A percentile compares a stretch with the other conserved stretches of the same genome.
Conservation (phyloP, 2,329 filamentous ascomycete species). For the Ophiosphaerella herpotricha region DNA sequence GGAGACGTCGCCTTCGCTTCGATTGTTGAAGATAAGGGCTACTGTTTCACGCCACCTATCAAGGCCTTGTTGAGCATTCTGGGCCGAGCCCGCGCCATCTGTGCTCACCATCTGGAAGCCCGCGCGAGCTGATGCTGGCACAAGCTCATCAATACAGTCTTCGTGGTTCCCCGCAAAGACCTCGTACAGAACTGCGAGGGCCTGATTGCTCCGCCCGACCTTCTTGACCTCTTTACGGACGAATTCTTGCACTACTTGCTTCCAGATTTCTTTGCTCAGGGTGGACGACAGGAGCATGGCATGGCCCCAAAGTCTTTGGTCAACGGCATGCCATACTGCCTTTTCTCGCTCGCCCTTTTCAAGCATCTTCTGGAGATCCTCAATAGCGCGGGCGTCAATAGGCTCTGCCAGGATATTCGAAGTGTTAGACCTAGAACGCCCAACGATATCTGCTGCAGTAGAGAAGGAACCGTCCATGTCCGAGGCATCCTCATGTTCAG, state of each 20-base stretch:
- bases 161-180: slow-evolving; percentile 92
- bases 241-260: slow-evolving; percentile 93
- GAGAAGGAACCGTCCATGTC: slow-evolving; percentile 32
- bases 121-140: slow-evolving; percentile 87
- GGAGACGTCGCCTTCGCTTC: slow-evolving; percentile 76
- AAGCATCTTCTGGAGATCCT: slow-evolving; percentile 73
- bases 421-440: slow-evolving; percentile 38
- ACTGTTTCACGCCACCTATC: slow-evolving; percentile 95
- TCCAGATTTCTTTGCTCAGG: slow-evolving; percentile 75
- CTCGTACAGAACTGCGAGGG: slow-evolving; percentile 88
- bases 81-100: slow-evolving; percentile 62
- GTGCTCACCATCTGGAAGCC: slow-evolving; percentile 87
- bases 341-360: slow-evolving; percentile 84
- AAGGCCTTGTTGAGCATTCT: slow-evolving; percentile 79
- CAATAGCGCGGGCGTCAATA: slow-evolving; percentile 70
- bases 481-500: slow-evolving; percentile 48
- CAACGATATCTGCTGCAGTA: slow-evolving; percentile 45
- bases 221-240: slow-evolving; percentile 92
- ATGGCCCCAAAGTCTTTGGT: slow-evolving; percentile 94
- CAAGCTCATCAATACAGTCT: slow-evolving; percentile 93
- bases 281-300: slow-evolving; percentile 90
- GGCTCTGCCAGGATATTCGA: slow-evolving; percentile 59
- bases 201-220: slow-evolving; percentile 77
- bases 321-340: slow-evolving; percentile 90
- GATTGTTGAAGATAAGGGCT: slow-evolving; percentile 82